Percentiles rank a stretch among this genome's conserved stretches.
Evolutionary conservation across 1,284 basidiomycete genomes (phyloP).

Genomic region (Schizophyllum amplum): DNA sequence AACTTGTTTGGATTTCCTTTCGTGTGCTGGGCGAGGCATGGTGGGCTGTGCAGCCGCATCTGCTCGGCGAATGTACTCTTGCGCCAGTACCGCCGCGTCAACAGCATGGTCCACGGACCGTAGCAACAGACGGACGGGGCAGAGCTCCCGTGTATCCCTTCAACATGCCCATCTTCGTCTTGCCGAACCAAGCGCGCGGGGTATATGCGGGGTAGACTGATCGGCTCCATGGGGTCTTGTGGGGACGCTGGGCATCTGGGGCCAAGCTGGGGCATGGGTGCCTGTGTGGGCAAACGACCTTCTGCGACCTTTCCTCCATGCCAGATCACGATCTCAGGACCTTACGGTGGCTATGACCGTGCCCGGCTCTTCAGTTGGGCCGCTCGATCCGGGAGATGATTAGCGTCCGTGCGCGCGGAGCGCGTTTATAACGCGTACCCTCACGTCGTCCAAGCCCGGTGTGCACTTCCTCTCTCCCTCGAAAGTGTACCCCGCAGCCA

Average conservation of each 20-base stretch:
- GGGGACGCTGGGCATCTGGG: no score
- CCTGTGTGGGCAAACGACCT: neutral
- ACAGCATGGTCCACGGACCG: no score
- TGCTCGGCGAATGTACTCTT: no score
- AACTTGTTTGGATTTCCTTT: no score
- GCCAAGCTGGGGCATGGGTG: no score
- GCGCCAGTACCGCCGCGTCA: no score
- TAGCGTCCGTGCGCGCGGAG: neutral
- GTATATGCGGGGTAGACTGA: neutral
- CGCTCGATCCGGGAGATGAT: neutral
- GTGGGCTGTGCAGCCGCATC: no score
- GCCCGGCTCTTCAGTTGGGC: neutral
- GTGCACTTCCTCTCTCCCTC: neutral
- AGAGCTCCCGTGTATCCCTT: neutral
- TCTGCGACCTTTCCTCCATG: neutral
- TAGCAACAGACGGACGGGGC: no score
- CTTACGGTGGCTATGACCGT: neutral
- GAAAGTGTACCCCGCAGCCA: neutral
- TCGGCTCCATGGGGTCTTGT: neutral
- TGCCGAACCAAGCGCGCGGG: neutral
- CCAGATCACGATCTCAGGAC: neutral
- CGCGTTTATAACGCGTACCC: neutral
- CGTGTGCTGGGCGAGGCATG: no score
- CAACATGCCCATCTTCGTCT: neutral
- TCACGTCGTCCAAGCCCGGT: neutral